Percentiles rank a stretch among this genome's conserved stretches.
Evolutionary conservation across 345 rosid species (phyloP).

Genomic region (Hypericum perforatum): DNA sequence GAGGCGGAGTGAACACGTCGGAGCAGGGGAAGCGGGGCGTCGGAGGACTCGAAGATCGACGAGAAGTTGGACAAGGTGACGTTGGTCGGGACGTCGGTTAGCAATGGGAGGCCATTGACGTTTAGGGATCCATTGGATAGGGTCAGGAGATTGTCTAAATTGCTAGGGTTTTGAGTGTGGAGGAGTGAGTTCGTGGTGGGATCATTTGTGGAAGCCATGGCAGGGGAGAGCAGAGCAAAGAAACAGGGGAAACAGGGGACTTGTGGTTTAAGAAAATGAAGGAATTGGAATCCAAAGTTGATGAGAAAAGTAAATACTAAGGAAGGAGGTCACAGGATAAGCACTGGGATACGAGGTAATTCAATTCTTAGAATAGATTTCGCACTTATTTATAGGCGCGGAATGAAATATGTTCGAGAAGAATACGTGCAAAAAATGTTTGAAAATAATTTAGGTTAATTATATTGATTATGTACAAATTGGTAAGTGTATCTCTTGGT

Average conservation of each 20-base stretch:
- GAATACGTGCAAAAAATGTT: too few species aligned
- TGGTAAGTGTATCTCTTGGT: too few species aligned
- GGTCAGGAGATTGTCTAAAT: constrained; percentile 21
- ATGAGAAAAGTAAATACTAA: too few species aligned
- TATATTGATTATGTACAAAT: too few species aligned
- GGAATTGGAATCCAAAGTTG: neutral
- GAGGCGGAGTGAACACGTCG: constrained; percentile 40
- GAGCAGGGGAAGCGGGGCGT: constrained; percentile 44
- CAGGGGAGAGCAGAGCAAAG: constrained; percentile 10
- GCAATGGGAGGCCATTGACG: constrained; percentile 41
- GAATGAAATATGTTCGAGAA: too few species aligned
- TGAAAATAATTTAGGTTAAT: too few species aligned
- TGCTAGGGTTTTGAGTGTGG: constrained; percentile 11
- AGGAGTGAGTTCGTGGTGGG: constrained; percentile 12
- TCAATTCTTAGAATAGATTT: too few species aligned
- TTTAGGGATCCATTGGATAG: constrained; percentile 36
- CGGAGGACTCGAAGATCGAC: constrained; percentile 27
- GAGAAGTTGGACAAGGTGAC: constrained; percentile 42
- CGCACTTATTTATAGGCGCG: too few species aligned
- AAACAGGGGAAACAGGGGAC: neutral
- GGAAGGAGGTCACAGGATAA: too few species aligned
- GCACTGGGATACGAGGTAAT: too few species aligned
- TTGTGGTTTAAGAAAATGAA: too few species aligned
- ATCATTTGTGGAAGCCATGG: constrained; percentile 59
- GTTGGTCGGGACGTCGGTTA: constrained; percentile 58